Conservation (phyloP, 2,329 filamentous ascomycete species). For the Fusarium duplospermum region DNA sequence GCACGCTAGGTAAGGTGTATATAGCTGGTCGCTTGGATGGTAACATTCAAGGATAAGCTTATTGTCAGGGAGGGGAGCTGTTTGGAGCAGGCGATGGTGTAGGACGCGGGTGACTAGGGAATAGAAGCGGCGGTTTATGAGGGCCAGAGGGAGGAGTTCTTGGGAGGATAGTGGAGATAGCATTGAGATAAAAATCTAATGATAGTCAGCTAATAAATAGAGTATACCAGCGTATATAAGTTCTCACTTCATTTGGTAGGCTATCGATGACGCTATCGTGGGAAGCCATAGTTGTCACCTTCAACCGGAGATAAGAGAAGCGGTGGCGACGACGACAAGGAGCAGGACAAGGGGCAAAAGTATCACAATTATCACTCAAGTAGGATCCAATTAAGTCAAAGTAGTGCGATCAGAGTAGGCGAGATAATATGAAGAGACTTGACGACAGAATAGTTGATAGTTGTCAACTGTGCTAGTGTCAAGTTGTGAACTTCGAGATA, state of each 20-base stretch:
- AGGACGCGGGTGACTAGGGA: constrained; percentile 72
- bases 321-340: background rate
- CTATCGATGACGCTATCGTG: constrained; percentile 15
- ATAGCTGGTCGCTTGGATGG: constrained; percentile 76
- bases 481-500: constrained; percentile 17
- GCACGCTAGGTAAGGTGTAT: constrained; percentile 75
- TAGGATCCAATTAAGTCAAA: background rate
- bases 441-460: background rate
- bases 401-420: background rate
- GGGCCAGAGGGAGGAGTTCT: constrained; percentile 66
- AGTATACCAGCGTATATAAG: background rate
- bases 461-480: background rate
- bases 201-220: background rate
- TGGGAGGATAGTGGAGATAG: constrained; percentile 60
- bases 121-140: constrained; percentile 72
- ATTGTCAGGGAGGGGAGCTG: constrained; percentile 51
- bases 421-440: background rate
- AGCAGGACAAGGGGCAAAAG: background rate
- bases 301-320: background rate
- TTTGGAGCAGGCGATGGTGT: constrained; percentile 68
- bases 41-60: constrained; percentile 83
- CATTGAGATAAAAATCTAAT: constrained; percentile 26
- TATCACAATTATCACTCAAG: background rate
- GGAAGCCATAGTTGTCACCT: constrained; percentile 16
- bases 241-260: constrained; percentile 33